Evolutionary conservation across 1,139 yeast genomes (phyloP).

Genomic region (Magnusiomyces tetraspermus): DNA sequence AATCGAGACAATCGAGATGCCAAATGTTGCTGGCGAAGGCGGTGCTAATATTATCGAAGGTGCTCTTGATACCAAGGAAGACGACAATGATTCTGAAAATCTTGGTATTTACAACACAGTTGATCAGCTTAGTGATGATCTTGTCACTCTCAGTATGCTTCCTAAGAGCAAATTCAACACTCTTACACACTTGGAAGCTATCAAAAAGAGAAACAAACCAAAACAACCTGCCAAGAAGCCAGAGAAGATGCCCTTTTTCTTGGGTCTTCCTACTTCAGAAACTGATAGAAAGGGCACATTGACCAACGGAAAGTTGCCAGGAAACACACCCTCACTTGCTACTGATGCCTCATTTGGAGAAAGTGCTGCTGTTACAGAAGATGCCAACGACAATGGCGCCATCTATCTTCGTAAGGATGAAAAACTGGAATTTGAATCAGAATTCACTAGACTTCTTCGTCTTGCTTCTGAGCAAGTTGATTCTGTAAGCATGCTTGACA

Average conservation of each 20-base stretch:
- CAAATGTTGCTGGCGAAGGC: conserved; percentile 78
- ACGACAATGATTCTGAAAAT: conserved; percentile 27
- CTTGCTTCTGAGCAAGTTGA: conserved; percentile 37
- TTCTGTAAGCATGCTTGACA: conserved; percentile 30
- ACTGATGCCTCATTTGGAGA: background rate
- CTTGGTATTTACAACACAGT: conserved; percentile 41
- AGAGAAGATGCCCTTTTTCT: conserved; percentile 72
- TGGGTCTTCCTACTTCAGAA: conserved; percentile 25
- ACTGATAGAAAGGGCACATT: conserved; percentile 5
- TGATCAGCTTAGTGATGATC: conserved; percentile 52
- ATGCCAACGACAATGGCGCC: conserved; percentile 16
- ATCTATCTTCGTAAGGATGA: conserved; percentile 11
- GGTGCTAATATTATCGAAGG: conserved; percentile 72
- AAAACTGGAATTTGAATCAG: conserved; percentile 42
- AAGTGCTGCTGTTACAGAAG: conserved; percentile 25
- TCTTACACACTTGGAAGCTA: conserved; percentile 69
- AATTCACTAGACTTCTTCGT: conserved; percentile 54
- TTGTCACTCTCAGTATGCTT: conserved; percentile 66
- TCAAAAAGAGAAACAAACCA: conserved; percentile 82
- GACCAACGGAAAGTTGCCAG: conserved; percentile 46
- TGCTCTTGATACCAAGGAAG: conserved; percentile 43
- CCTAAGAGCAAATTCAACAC: conserved; percentile 76
- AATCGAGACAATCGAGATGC: conserved; percentile 48
- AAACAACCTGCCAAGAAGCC: conserved; percentile 83
- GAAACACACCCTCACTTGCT: conserved; percentile 27